phyloP scores from a whole-genome alignment of 345 rosid genomes.

The Pseudoturritis turrita region DNA sequence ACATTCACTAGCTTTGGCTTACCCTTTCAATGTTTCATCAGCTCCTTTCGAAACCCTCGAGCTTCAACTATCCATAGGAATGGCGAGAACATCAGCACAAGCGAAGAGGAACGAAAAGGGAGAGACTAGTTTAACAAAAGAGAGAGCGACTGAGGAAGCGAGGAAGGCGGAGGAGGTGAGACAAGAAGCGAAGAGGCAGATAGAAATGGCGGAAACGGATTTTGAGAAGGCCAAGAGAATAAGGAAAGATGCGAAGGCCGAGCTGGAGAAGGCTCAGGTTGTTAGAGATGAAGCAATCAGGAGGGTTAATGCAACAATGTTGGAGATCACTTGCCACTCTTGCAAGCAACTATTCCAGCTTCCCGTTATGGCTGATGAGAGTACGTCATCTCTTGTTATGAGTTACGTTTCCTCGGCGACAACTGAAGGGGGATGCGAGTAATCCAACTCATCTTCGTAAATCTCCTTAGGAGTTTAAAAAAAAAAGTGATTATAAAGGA shows the following conservation, averaged over 20 bases:
- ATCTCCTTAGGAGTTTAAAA: background rate
- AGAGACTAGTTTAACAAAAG: constrained; percentile 31
- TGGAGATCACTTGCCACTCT: constrained; percentile 69
- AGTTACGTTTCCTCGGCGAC: constrained; percentile 28
- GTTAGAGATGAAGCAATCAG: constrained; percentile 61
- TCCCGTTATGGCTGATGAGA: constrained; percentile 22
- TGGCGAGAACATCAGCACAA: constrained; percentile 26
- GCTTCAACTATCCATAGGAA: constrained; percentile 33
- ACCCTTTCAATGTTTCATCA: constrained; percentile 9
- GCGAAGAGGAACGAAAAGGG: constrained; percentile 17
- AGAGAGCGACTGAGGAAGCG: constrained; percentile 39
- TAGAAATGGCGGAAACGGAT: constrained; percentile 77
- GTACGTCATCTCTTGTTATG: constrained; percentile 23
- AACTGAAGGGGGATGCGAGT: constrained; percentile 20
- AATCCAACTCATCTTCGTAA: background rate
- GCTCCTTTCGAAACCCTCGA: constrained; percentile 16
- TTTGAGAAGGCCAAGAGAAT: constrained; percentile 70
- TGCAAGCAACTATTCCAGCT: constrained; percentile 67
- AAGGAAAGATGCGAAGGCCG: constrained; percentile 76
- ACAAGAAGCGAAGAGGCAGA: constrained; percentile 57
- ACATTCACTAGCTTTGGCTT: constrained; percentile 19
- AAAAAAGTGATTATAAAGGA: background rate
- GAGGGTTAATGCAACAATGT: constrained; percentile 54
- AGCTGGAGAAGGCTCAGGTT: constrained; percentile 60
- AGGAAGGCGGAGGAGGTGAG: constrained; percentile 65